Percentiles rank a stretch among this genome's conserved stretches.
phyloP scores from a whole-genome alignment of 805 yeast genomes.

The Pichia heedii region DNA sequence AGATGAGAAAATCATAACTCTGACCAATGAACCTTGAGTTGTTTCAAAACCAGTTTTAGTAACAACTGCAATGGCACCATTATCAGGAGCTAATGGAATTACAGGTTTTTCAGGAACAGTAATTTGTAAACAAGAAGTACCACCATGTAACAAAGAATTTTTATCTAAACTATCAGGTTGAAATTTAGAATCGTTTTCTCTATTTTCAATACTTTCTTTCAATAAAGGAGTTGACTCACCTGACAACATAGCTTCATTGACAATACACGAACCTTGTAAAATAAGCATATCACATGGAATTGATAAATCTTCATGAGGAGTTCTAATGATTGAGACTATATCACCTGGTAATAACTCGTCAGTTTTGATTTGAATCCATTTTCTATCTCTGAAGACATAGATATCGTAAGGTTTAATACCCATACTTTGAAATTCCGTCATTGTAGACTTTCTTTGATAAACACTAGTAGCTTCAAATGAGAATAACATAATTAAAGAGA shows the following conservation, averaged over 20 bases:
- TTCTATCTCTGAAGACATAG: conserved; percentile 56
- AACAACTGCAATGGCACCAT: conserved; percentile 86
- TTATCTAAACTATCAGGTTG: conserved; percentile 81
- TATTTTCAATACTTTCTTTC: conserved; percentile 80
- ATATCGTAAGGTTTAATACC: conserved; percentile 87
- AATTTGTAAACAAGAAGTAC: conserved; percentile 92
- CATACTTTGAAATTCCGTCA: conserved; percentile 95
- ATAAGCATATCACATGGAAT: conserved; percentile 88
- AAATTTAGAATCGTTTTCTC: conserved; percentile 62
- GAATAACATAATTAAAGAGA: conserved; percentile 84
- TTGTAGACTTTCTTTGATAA: conserved; percentile 88
- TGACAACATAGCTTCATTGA: conserved; percentile 97
- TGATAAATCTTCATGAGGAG: conserved; percentile 77
- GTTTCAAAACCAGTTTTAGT: conserved; percentile 97
- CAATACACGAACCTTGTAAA: conserved; percentile 85
- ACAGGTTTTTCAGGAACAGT: conserved; percentile 48
- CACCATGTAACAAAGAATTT: conserved; percentile 85
- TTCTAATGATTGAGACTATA: conserved; percentile 76
- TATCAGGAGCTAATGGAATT: conserved; percentile 70
- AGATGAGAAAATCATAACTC: conserved; percentile 95
- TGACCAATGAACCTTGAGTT: conserved; percentile 92
- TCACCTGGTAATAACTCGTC: conserved; percentile 86
- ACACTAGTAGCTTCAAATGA: conserved; percentile 92
- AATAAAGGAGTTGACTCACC: conserved; percentile 97
- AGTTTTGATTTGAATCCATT: conserved; percentile 66